phyloP scores from a whole-genome alignment of 2,329 filamentous ascomycete species.

The Purpureocillium lavendulum region DNA sequence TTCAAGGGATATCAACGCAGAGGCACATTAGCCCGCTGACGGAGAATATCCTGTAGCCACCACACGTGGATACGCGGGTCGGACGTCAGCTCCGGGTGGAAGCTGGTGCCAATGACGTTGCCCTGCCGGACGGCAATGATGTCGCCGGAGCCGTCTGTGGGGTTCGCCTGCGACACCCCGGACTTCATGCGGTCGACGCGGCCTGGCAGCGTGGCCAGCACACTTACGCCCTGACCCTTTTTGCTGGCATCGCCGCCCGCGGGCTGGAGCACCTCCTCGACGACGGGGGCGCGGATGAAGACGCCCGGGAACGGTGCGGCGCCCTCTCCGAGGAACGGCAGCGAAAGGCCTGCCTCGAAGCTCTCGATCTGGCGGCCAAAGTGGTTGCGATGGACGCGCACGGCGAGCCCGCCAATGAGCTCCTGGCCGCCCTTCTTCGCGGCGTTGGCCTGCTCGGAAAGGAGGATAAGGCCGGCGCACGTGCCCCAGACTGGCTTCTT shows the following conservation, averaged over 20 bases:
- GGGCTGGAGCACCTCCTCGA: conserved; percentile 65
- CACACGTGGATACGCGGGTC: conserved; percentile 85
- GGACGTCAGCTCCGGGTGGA: conserved; percentile 86
- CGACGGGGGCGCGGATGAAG: conserved; percentile 91
- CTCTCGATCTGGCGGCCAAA: conserved; percentile 91
- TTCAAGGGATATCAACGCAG: too few relatives aligned
- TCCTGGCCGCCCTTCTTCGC: conserved; percentile 90
- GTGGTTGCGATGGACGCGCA: conserved; percentile 87
- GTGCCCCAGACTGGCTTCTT: conserved; percentile 90
- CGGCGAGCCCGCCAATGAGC: conserved; percentile 82
- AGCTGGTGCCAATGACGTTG: conserved; percentile 90
- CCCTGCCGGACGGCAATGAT: conserved; percentile 86
- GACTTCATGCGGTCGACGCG: conserved; percentile 27
- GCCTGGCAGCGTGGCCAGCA: conserved; percentile 42
- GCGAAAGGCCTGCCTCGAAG: conserved; percentile 67
- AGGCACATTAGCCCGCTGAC: conserved; percentile 1
- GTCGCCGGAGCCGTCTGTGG: conserved; percentile 48
- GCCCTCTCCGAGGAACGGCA: conserved; percentile 55
- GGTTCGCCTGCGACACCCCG: conserved; percentile 26
- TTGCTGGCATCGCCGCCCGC: conserved; percentile 13
- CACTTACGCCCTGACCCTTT: conserved; percentile 25
- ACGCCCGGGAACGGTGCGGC: conserved; percentile 60
- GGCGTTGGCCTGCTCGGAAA: conserved; percentile 79
- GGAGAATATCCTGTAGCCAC: conserved; percentile 70
- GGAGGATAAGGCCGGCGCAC: conserved; percentile 86